A percentile compares a stretch with the other conserved stretches of the same genome.
These are phyloP conservation scores for Alloascoidea hylecoeti DNA, from an alignment of 805 yeast genomes.

Conservation along the genomic window DNA sequence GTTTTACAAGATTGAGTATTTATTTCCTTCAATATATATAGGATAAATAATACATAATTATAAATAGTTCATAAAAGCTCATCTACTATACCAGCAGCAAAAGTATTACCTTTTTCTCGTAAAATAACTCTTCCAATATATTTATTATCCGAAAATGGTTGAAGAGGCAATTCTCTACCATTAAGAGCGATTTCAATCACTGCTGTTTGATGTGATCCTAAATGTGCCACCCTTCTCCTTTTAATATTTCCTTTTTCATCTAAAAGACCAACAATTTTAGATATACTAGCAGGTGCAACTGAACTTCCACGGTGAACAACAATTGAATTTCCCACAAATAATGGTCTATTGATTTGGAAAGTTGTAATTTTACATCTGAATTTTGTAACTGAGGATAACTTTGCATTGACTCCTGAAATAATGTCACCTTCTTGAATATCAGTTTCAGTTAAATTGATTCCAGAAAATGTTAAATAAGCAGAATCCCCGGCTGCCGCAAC, in stretches of 20 bases:
- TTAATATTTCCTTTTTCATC: slow-evolving; percentile 16
- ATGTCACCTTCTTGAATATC: slow-evolving; percentile 41
- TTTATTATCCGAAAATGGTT: slow-evolving; percentile 30
- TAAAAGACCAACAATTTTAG: slow-evolving; percentile 24
- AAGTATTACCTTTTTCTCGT: slow-evolving; percentile 53
- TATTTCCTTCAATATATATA: no score
- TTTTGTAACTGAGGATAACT: slow-evolving; percentile 30
- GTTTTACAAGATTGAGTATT: no score
- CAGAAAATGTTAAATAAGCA: no score
- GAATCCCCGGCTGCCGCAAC: slow-evolving; percentile 42
- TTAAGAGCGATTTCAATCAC: slow-evolving; percentile 37
- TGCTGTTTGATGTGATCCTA: slow-evolving; percentile 47
- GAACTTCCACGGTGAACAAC: slow-evolving; percentile 66
- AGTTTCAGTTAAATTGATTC: slow-evolving; percentile 29
- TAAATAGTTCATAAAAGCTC: slow-evolving; percentile 4
- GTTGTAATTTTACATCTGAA: slow-evolving; percentile 43
- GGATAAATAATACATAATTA: no score
- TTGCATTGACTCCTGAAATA: slow-evolving; percentile 30
- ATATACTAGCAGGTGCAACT: slow-evolving; percentile 54
- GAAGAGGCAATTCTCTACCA: slow-evolving; percentile 34
- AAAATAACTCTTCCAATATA: slow-evolving; percentile 55
- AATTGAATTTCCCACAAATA: slow-evolving; percentile 68
- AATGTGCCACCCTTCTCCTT: slow-evolving; percentile 36
- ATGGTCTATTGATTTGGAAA: slow-evolving; percentile 59
- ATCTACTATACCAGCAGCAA: slow-evolving; percentile 48